A percentile compares a stretch with the other conserved stretches of the same genome.
Evolutionary conservation across 305 asterid species (phyloP).

Genomic region (Salvia sclarea): DNA sequence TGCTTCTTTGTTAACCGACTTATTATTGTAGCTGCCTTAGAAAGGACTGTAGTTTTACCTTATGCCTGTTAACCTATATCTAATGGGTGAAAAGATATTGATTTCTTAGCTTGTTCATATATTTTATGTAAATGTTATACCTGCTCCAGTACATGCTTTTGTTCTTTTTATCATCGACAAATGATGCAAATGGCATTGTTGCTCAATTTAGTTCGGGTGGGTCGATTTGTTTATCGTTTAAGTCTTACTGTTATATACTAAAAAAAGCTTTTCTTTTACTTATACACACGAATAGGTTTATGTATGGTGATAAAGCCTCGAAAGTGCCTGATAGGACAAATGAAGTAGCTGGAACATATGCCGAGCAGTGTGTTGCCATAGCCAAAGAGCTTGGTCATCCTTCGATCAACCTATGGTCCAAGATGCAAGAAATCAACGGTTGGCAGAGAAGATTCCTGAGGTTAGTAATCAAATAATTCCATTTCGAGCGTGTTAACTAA

Average conservation of each 20-base stretch:
- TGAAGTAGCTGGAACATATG: slow-evolving; percentile 64
- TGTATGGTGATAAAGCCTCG: slow-evolving; percentile 69
- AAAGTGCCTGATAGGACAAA: slow-evolving; percentile 67
- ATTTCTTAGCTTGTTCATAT: too few relatives aligned
- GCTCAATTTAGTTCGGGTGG: neutral
- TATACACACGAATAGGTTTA: slow-evolving; percentile 47
- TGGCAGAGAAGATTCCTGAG: slow-evolving; percentile 77
- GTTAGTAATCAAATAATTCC: slow-evolving; percentile 36
- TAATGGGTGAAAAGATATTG: too few relatives aligned
- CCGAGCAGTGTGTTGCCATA: slow-evolving; percentile 61
- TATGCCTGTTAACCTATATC: too few relatives aligned
- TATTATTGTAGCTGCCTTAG: too few relatives aligned
- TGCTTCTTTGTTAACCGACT: too few relatives aligned
- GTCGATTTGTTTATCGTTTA: neutral
- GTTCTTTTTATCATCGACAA: too few relatives aligned
- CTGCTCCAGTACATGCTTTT: too few relatives aligned
- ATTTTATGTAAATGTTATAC: too few relatives aligned
- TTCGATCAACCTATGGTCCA: slow-evolving; percentile 78
- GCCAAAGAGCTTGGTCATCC: slow-evolving; percentile 75
- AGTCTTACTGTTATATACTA: slow-evolving; percentile 6
- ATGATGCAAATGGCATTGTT: too few relatives aligned
- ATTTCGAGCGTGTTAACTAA: neutral
- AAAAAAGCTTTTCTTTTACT: neutral
- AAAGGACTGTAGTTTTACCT: too few relatives aligned
- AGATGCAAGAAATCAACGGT: slow-evolving; percentile 75